phyloP scores from a whole-genome alignment of 768 basidiomycete species.

The Infundibulicybe gibba region DNA sequence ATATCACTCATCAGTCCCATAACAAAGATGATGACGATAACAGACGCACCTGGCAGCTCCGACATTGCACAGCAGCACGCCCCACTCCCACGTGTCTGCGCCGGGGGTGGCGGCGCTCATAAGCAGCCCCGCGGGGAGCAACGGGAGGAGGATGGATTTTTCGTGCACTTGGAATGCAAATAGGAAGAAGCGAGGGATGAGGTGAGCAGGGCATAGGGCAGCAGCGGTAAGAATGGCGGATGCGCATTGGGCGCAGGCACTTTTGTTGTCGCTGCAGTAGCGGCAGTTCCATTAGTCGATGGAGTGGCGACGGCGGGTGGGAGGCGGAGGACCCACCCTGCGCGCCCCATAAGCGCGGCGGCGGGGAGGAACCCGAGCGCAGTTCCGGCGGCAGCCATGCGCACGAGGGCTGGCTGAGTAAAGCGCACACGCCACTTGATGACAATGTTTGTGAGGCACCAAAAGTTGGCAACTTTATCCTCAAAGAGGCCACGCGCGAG shows the following conservation, averaged over 20 bases:
- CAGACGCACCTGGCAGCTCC: slow-evolving; percentile 77
- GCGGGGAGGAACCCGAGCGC: slow-evolving; percentile 66
- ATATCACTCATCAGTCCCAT: too few species aligned
- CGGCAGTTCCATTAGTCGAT: neutral
- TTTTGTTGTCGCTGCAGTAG: neutral
- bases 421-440: slow-evolving; percentile 78
- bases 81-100: slow-evolving; percentile 65
- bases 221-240: slow-evolving; percentile 55
- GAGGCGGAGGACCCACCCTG: slow-evolving; percentile 25
- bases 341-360: slow-evolving; percentile 39
- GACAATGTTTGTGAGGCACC: slow-evolving; percentile 89
- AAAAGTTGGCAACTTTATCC: slow-evolving; percentile 97
- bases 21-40: too few species aligned
- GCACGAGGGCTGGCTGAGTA: slow-evolving; percentile 46
- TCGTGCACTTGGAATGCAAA: slow-evolving; percentile 98
- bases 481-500: slow-evolving; percentile 90
- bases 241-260: slow-evolving; percentile 13
- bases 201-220: slow-evolving; percentile 78
- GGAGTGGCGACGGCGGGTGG: neutral
- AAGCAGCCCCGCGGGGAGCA: slow-evolving; percentile 81
- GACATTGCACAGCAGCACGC: slow-evolving; percentile 75
- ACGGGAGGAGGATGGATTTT: slow-evolving; percentile 84
- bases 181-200: slow-evolving; percentile 92
- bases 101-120: slow-evolving; percentile 52
- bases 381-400: slow-evolving; percentile 65